Evolutionary conservation across 371 early-diverging fungal species (phyloP), one percentile per base, ranked within the genome.

Genomic region (Syncephalastrum racemosum): DNA sequence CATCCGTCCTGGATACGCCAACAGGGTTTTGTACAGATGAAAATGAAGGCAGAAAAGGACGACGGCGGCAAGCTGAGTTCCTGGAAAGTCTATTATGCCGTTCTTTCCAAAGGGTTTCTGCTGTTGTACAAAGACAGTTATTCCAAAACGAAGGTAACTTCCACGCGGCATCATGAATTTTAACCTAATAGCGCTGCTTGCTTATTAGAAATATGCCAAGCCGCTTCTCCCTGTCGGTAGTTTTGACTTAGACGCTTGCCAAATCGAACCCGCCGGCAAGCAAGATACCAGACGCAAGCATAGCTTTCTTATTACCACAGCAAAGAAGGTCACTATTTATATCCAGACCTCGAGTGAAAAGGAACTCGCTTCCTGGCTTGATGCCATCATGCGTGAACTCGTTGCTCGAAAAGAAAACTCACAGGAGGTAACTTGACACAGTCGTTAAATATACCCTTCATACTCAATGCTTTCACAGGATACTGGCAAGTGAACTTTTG

Each of bases 381-480:
- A 79, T 55, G 71, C 73, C 15, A 72, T 79, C 20, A 79, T 79
- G 80, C 66, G 80, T 27, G 80, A 79, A 45, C 40, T 79, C 18
- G 66, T 79, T 24, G 67, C 70, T 0, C 60, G 77, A 22, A 79
- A 74, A 57, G 73, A 73, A 60, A 59, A 58, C 18, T 47, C 36
- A 48, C 46, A 54, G 16, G 66, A 59, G 45, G 70, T 66, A 63
- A 55, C 43, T 23, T 24, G 15, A 14, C 41, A 14, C 23, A 8
- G 23, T 23, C 19, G 36, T 18, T 39, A 8, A 18, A 31, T 16
- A 20, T 31, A 31, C 16, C 23, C n/a, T n/a, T n/a, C 36, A 40
- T 16, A 23, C 49, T 49, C n/a, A 42, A 23, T 46, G 24, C 31
- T 19, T 41, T 1, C 18, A 3, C 50, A 63, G 63, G 63, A 62